Evolutionary conservation across 2,329 filamentous ascomycete species (phyloP).

Genomic region (Pseudocercospora macadamiae): DNA sequence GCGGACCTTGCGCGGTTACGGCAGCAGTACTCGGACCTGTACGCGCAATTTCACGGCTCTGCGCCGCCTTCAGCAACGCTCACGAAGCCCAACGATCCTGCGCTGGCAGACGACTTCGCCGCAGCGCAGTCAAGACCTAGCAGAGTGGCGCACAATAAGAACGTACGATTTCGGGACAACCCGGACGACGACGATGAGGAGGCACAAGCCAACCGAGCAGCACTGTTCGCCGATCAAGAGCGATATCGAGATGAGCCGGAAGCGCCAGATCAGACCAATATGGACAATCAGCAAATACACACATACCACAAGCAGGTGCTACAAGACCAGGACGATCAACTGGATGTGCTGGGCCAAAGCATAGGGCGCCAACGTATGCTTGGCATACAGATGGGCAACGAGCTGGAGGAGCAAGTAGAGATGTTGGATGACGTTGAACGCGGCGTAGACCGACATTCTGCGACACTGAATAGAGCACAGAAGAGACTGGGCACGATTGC

Average conservation of each 20-base stretch:
- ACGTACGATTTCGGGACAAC: conserved; percentile 80
- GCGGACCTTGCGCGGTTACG: conserved; percentile 70
- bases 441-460: conserved; percentile 78
- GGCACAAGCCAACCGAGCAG: conserved; percentile 57
- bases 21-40: conserved; percentile 75
- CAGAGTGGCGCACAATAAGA: conserved; percentile 27
- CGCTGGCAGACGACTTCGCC: conserved; percentile 65
- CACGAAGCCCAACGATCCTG: conserved; percentile 65
- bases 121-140: conserved; percentile 59
- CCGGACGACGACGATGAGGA: conserved; percentile 48
- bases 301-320: conserved; percentile 79
- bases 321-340: conserved; percentile 86
- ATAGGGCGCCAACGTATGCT: conserved; percentile 90
- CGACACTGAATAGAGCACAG: conserved; percentile 73
- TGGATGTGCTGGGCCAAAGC: conserved; percentile 83
- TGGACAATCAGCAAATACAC: conserved; percentile 86
- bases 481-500: conserved; percentile 72
- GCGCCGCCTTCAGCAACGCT: conserved; percentile 56
- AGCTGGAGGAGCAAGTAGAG: conserved; percentile 86
- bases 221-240: conserved; percentile 54
- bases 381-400: conserved; percentile 93
- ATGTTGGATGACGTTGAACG: conserved; percentile 88
- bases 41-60: conserved; percentile 75
- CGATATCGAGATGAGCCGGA: conserved; percentile 71
- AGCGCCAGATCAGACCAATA: conserved; percentile 53